Evolutionary conservation across 495 filamentous ascomycete species (phyloP).

Genomic region (Lentithecium fluviatile): DNA sequence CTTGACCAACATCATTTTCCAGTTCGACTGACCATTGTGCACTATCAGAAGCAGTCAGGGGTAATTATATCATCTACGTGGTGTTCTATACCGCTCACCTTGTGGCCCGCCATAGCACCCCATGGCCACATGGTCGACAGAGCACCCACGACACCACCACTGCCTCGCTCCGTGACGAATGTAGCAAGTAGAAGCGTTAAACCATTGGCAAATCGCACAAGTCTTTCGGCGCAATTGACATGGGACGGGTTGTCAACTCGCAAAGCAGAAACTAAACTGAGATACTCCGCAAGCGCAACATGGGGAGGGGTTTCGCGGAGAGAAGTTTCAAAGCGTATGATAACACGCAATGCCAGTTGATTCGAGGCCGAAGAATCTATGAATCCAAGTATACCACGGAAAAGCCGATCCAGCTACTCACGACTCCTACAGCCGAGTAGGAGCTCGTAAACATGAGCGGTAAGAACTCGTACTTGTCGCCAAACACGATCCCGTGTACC

Average conservation of each 20-base stretch:
- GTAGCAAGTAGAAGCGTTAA: too few relatives aligned
- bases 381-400: conserved; percentile 78
- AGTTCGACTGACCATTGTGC: neutral
- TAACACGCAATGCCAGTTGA: too few relatives aligned
- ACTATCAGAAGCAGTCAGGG: conserved; percentile 7
- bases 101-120: neutral
- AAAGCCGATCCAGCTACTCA: conserved; percentile 95
- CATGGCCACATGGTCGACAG: too few relatives aligned
- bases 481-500: conserved; percentile 78
- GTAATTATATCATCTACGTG: neutral
- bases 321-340: too few relatives aligned
- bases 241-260: too few relatives aligned
- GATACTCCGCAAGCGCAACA: too few relatives aligned
- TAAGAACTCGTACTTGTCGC: conserved; percentile 80
- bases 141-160: too few relatives aligned
- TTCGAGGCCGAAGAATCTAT: neutral
- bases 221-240: too few relatives aligned
- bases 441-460: conserved; percentile 96
- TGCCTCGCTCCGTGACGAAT: too few relatives aligned
- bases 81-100: neutral
- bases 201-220: too few relatives aligned
- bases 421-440: conserved; percentile 91
- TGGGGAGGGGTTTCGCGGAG: too few relatives aligned
- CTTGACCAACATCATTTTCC: neutral
- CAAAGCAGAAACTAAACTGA: too few relatives aligned